Percentiles rank a stretch among this genome's conserved stretches.
Evolutionary conservation across 108 stramenopile species (phyloP).

Genomic region (Cyclotella atomus): DNA sequence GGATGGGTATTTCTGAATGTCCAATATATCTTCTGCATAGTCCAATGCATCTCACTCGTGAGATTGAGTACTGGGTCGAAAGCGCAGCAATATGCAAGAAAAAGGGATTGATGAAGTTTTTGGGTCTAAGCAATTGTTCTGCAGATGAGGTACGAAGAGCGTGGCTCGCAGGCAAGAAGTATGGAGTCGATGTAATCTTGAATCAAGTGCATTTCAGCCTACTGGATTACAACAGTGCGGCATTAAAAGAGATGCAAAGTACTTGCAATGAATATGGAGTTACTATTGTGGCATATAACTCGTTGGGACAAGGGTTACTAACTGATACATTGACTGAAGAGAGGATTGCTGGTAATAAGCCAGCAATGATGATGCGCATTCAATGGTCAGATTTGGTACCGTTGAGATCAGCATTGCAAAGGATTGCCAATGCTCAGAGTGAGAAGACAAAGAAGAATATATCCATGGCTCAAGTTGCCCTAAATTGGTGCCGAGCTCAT

Average conservation of each 20-base stretch:
- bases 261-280: conserved; percentile 66
- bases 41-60: conserved; percentile 62
- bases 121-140: conserved; percentile 78
- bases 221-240: conserved; percentile 66
- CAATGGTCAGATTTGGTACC: conserved; percentile 51
- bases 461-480: conserved; percentile 78
- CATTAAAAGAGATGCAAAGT: conserved; percentile 61
- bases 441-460: conserved; percentile 18
- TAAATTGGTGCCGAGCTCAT: conserved; percentile 77
- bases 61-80: conserved; percentile 69
- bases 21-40: conserved; percentile 73
- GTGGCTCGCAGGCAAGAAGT: conserved; percentile 59
- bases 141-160: conserved; percentile 73
- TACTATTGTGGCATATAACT: conserved; percentile 67
- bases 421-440: conserved; percentile 42
- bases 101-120: conserved; percentile 66
- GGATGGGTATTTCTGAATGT: conserved; percentile 53
- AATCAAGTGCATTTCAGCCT: conserved; percentile 81
- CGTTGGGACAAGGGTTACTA: conserved; percentile 78
- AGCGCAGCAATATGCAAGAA: conserved; percentile 55
- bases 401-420: conserved; percentile 49
- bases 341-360: conserved; percentile 56
- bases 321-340: conserved; percentile 61
- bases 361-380: conserved; percentile 70
- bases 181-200: conserved; percentile 57